Percentiles rank a stretch among this genome's conserved stretches.
Evolutionary conservation across 2,329 filamentous ascomycete species (phyloP).

Genomic region (Tolypocladium paradoxum): DNA sequence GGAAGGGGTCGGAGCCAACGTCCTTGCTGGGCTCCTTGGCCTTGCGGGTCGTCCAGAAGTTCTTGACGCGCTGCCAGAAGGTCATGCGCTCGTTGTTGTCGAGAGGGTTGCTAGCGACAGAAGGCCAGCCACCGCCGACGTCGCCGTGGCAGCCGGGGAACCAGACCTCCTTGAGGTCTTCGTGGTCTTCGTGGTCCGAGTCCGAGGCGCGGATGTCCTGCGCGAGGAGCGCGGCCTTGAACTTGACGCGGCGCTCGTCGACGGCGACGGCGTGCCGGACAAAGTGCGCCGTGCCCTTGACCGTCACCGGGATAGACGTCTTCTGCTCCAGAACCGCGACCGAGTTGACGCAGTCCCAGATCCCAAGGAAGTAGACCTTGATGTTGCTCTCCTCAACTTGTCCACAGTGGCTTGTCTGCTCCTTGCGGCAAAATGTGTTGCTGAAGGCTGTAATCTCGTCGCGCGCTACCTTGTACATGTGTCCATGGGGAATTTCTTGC

Average conservation of each 20-base stretch:
- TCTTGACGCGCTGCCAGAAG: conserved; percentile 23
- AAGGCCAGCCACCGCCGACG: conserved; percentile 41
- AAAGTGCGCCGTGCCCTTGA: conserved; percentile 29
- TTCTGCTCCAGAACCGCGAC: conserved; percentile 31
- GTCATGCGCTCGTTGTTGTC: conserved; percentile 16
- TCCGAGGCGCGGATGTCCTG: conserved; percentile 23
- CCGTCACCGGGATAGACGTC: conserved; percentile 25
- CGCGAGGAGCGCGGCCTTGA: conserved; percentile 37
- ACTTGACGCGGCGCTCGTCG: conserved; percentile 44
- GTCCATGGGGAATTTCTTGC: neutral
- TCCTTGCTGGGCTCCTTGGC: conserved; percentile 18
- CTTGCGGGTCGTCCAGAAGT: conserved; percentile 23
- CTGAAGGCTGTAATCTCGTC: conserved; percentile 34
- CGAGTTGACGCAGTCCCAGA: conserved; percentile 44
- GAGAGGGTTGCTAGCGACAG: conserved; percentile 13
- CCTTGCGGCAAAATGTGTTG: conserved; percentile 34
- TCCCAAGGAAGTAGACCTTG: conserved; percentile 42
- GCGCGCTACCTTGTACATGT: conserved; percentile 5
- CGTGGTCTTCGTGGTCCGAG: conserved; percentile 24
- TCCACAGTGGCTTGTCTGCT: conserved; percentile 6
- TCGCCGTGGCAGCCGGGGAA: conserved; percentile 44
- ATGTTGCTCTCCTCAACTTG: conserved; percentile 21
- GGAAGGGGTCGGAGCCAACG: conserved; percentile 21
- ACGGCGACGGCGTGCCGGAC: conserved; percentile 42
- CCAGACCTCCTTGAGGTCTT: conserved; percentile 40